phyloP scores from a whole-genome alignment of 1,284 basidiomycete species.

The Naganishia liquefaciens region DNA sequence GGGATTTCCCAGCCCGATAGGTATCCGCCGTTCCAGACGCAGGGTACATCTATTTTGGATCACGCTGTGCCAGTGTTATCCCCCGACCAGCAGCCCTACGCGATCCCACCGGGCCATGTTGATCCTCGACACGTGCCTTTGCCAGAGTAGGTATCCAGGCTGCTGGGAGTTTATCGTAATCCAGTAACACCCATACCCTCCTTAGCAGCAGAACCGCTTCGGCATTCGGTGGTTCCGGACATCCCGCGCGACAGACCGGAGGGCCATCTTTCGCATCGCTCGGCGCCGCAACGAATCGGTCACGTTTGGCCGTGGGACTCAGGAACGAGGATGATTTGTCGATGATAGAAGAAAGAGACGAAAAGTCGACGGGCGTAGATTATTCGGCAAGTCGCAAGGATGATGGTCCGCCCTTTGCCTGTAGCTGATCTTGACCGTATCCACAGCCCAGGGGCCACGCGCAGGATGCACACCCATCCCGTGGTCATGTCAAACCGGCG shows the following conservation, averaged over 20 bases:
- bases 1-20: conserved; percentile 31
- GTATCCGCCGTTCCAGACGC: conserved; percentile 31
- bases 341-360: conserved; percentile 34
- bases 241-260: conserved; percentile 4
- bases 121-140: conserved; percentile 30
- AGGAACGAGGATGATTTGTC: conserved; percentile 31
- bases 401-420: too few species aligned
- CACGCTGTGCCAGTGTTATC: conserved; percentile 28
- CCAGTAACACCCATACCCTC: neutral
- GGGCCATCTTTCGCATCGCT: conserved; percentile 18
- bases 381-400: conserved; percentile 1
- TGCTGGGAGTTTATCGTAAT: too few species aligned
- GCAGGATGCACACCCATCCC: conserved; percentile 1
- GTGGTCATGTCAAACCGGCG: conserved; percentile 13
- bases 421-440: neutral
- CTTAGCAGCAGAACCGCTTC: conserved; percentile 13
- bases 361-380: neutral
- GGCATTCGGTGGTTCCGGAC: neutral
- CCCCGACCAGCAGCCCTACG: conserved; percentile 10
- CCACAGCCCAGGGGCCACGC: neutral
- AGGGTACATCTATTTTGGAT: conserved; percentile 28
- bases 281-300: conserved; percentile 10
- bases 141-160: conserved; percentile 25
- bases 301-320: conserved; percentile 28
- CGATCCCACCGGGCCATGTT: conserved; percentile 19